phyloP scores from a whole-genome alignment of 2,329 filamentous ascomycete species.

The Magnaporthiopsis poae region DNA sequence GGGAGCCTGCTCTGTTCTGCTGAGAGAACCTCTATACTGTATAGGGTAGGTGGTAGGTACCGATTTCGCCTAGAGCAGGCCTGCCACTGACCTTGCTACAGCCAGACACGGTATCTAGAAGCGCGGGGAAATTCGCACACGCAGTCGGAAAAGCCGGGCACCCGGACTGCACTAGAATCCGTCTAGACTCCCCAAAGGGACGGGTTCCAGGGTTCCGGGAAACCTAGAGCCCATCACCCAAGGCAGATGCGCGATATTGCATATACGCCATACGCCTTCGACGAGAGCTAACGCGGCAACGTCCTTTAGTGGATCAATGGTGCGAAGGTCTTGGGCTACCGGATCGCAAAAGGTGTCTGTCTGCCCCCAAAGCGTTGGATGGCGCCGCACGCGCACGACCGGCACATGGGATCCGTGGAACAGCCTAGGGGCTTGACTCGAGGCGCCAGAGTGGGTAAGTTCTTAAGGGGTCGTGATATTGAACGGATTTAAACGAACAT shows the following conservation, averaged over 20 bases:
- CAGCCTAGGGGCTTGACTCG: neutral
- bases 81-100: no score
- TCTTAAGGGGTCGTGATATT: neutral
- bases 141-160: neutral
- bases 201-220: neutral
- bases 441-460: neutral
- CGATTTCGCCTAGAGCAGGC: neutral
- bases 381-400: no score
- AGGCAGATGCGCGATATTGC: neutral
- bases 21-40: neutral
- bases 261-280: neutral
- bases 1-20: neutral
- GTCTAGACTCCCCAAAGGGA: neutral
- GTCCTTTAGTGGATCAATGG: neutral
- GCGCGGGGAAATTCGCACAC: neutral
- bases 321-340: neutral
- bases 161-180: neutral
- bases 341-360: no score
- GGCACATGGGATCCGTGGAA: neutral
- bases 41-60: no score
- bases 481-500: neutral
- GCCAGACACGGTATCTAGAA: neutral
- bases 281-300: neutral
- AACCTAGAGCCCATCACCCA: no score
- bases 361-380: no score